Evolutionary conservation across 2,329 filamentous ascomycete genomes (phyloP).

Genomic region (Phialemonium atrogriseum): DNA sequence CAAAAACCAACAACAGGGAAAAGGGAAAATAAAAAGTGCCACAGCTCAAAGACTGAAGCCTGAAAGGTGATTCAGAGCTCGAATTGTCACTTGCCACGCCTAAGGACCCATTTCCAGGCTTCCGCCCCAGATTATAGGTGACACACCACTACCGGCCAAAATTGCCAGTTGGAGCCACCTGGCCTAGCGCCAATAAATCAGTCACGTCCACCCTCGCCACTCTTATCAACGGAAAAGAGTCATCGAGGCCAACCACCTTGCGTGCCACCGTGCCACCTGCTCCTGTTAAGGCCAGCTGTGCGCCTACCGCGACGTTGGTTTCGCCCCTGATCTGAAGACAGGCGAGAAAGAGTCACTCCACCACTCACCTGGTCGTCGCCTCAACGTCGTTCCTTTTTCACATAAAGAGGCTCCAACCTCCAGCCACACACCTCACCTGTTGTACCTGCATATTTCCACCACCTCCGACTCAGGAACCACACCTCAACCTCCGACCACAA

Average conservation of each 20-base stretch:
- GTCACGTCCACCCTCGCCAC: conserved; percentile 1
- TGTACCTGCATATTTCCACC: neutral
- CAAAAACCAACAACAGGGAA: conserved; percentile 1
- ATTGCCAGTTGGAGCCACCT: conserved; percentile 1
- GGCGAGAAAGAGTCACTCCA: neutral
- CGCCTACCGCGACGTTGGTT: no score
- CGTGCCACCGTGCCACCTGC: neutral
- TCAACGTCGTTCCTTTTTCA: neutral
- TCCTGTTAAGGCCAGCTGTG: no score
- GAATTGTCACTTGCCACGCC: no score
- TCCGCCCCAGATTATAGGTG: neutral
- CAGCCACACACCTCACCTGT: conserved; percentile 4
- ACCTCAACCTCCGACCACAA: conserved; percentile 1
- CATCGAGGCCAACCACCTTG: neutral
- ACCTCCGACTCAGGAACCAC: conserved; percentile 4
- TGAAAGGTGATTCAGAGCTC: no score
- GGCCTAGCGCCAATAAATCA: conserved; percentile 1
- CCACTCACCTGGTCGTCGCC: neutral
- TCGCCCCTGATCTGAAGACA: no score
- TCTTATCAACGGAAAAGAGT: neutral
- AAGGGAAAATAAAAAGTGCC: conserved; percentile 1
- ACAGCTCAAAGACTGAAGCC: no score
- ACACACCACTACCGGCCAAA: conserved; percentile 1
- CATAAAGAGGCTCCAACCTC: neutral
- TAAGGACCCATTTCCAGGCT: conserved; percentile 2